Evolutionary conservation across 139 green algal genomes (phyloP).

Genomic region (Ettlia oleoabundans): DNA sequence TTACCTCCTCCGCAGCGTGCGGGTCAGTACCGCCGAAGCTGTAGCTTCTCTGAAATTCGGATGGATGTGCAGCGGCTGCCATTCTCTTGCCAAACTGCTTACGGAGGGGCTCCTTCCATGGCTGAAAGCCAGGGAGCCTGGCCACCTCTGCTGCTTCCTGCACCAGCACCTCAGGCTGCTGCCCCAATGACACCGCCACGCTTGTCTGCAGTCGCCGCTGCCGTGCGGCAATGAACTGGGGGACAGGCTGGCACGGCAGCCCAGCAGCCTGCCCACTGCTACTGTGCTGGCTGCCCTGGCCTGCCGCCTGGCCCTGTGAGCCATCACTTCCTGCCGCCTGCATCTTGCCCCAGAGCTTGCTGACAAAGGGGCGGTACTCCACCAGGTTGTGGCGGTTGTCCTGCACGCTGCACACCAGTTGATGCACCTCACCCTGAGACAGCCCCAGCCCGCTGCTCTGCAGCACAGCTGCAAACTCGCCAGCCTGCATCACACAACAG

Average conservation of each 20-base stretch:
- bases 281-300: neutral
- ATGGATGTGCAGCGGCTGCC: neutral
- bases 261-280: neutral
- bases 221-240: slow-evolving; percentile 17
- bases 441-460: slow-evolving; percentile 25
- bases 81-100: neutral
- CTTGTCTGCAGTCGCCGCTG: slow-evolving; percentile 30
- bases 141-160: slow-evolving; percentile 6
- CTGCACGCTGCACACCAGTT: neutral
- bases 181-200: slow-evolving; percentile 10
- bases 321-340: neutral
- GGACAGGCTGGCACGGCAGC: neutral
- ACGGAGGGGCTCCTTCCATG: neutral
- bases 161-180: slow-evolving; percentile 18
- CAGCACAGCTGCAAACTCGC: slow-evolving; percentile 20
- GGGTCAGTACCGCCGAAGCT: neutral
- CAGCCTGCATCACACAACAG: too few species aligned
- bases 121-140: neutral
- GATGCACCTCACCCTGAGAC: neutral
- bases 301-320: neutral
- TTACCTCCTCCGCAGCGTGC: slow-evolving; percentile 1
- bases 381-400: neutral
- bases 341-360: slow-evolving; percentile 9
- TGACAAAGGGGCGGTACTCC: slow-evolving; percentile 14
- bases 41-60: neutral